Base-by-base conservation (phyloP, 306 rosid genomes). In the Glycine soja region DNA sequence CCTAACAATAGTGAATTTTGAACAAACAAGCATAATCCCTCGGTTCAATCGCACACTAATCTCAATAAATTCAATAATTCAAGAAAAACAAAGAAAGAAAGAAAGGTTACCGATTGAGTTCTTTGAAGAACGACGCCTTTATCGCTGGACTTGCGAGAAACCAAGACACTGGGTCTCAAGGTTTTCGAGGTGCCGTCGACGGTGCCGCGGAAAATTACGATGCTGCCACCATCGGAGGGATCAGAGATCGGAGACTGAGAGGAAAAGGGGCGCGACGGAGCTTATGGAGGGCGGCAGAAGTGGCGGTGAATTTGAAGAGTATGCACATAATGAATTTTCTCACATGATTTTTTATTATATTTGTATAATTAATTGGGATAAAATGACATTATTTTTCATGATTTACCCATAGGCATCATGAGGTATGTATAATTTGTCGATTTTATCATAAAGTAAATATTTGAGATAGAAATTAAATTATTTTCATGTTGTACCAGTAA, bases 211-310 rank as follows among this genome's bases (percentile, higher is more conserved):
- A 93, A 87, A 47, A 95, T 72, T 32, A 90, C 87, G 54, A 95
- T 79, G 34, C 58, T 82, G 0, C 79, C 65, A 66, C 61, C 50
- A 7, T 81, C 79, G 13, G 85, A 71, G 56, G 68, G 90, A 87
- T 1, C 99, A 97, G 63, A 95, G 97, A 86, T 91, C 99, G 38
- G 93, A 88, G 45, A 93, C 97, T 14, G 77, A 43, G 45, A 89
- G 77, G 67, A 76, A 79, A 18, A 98, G 99, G 1, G 10, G 99
- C 92, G 14, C 5, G n/a, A 52, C 74, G 87, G 81, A 95, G 87
- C 72, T 88, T 88, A 1, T 72, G 47, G 67, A 95, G 90, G 62
- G 97, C 89, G 79, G 92, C 53, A 14, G 93, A 87, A 64, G 75
- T 42, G 72, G 87, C 61, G 38, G 88, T 45, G 84, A 64, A 87